Base-by-base conservation (phyloP, 192 early-diverging fungal genomes). In the Coemansia sp. region DNA sequence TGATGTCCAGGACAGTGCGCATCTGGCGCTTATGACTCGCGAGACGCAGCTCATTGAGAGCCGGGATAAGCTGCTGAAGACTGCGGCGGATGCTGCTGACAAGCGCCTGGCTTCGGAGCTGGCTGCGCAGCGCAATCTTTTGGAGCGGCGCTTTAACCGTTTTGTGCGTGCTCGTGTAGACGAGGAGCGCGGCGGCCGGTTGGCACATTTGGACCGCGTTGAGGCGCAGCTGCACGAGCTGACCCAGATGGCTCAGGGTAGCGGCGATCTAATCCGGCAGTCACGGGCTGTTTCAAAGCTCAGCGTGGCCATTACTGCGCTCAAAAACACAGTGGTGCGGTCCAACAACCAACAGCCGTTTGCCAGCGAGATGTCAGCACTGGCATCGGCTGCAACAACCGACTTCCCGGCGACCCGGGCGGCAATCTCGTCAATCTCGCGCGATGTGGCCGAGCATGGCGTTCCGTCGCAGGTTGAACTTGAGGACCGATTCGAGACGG, bases 181-280 rank as follows among this genome's bases (percentile, higher is more conserved):
- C 61, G 82, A 90, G 50, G 96, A 98, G 82, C 89, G 96, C 59
- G 87, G 86, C 19, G 93, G 93, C 14, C 90, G 96, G 16, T 78
- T 98, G 60, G 92, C 92, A 7, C 84, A 88, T 38, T 70, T 98
- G 47, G 93, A 95, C 71, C 85, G 91, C 54, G 85, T 98, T 50
- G 85, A 85, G 59, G 67, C 88, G 19, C 91, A 92, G 69, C 72
- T 94, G 23, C 89, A 88, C 66, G 78, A 89, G 39, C 83, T 98
- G 25, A 88, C 90, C 58, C 72, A 83, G 50, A 77, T 90, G 62
- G 79, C 85, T 4, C 63, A 89, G 51, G 74, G 89, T 22, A 90
- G 89, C 56, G 88, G 87, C 8, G 87, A 89, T 19, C 73, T 79
- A 48, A 83, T 92, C 59, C 85, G 89, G 51, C 75, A 74, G 56